phyloP scores from a whole-genome alignment of 768 basidiomycete genomes.

The Tricholoma flavovirens region DNA sequence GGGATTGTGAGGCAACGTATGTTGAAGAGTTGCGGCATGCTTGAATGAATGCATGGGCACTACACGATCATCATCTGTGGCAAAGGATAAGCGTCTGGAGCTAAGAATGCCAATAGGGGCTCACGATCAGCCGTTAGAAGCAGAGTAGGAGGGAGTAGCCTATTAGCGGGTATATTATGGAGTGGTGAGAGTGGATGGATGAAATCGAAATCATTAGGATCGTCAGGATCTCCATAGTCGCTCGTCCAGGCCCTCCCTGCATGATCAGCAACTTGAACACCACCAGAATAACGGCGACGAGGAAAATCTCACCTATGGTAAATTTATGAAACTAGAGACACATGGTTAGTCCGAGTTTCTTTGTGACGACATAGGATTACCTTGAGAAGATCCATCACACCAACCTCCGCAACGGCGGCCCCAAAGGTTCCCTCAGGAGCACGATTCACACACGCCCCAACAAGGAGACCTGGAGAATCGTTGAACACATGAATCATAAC shows the following conservation, averaged over 20 bases:
- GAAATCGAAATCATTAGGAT: slow-evolving; percentile 78
- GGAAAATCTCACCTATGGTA: slow-evolving; percentile 51
- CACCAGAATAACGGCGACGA: not conserved
- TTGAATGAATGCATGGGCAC: slow-evolving; percentile 86
- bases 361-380: slow-evolving; percentile 27
- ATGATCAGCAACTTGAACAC: slow-evolving; percentile 1
- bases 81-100: not conserved
- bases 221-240: slow-evolving; percentile 74
- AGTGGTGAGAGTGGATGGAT: slow-evolving; percentile 75
- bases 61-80: slow-evolving; percentile 76
- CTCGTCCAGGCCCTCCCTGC: slow-evolving; percentile 70
- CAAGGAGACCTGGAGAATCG: slow-evolving; percentile 50
- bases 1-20: slow-evolving; percentile 56
- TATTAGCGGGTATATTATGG: slow-evolving; percentile 66
- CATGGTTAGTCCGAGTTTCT: slow-evolving; percentile 2
- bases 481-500: not conserved
- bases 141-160: slow-evolving; percentile 60
- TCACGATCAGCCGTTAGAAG: slow-evolving; percentile 80
- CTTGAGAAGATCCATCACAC: slow-evolving; percentile 75
- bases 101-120: slow-evolving; percentile 15
- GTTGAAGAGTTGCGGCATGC: slow-evolving; percentile 70
- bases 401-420: slow-evolving; percentile 77
- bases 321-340: slow-evolving; percentile 59
- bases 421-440: slow-evolving; percentile 73
- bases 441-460: slow-evolving; percentile 82